phyloP scores from a whole-genome alignment of 208 protist genomes.

The Trypanosoma scelopori region DNA sequence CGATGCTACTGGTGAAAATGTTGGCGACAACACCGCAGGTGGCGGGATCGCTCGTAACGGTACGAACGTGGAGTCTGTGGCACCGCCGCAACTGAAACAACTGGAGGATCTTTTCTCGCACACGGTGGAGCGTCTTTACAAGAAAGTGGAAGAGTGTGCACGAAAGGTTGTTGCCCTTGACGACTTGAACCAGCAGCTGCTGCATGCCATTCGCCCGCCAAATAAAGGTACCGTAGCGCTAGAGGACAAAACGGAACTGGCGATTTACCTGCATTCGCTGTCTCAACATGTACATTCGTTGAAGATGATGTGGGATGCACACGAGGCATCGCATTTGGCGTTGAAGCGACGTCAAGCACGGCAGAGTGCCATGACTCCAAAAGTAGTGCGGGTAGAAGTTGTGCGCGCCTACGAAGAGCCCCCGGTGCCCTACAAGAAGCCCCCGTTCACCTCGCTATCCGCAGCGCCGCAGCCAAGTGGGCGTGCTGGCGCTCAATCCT shows the following conservation, averaged over 20 bases:
- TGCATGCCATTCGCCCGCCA: constrained; percentile 24
- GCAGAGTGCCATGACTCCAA: constrained; percentile 15
- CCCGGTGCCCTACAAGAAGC: constrained; percentile 57
- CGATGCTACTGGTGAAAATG: neutral
- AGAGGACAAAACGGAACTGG: constrained; percentile 50
- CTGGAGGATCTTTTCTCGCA: constrained; percentile 12
- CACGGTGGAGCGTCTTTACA: constrained; percentile 38
- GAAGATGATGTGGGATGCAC: constrained; percentile 28
- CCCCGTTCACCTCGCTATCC: constrained; percentile 30
- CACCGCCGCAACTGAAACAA: constrained; percentile 23
- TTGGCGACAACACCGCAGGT: neutral
- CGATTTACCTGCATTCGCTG: constrained; percentile 58
- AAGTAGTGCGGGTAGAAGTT: constrained; percentile 47
- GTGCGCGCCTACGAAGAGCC: constrained; percentile 53
- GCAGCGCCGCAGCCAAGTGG: neutral
- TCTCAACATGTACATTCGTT: constrained; percentile 39
- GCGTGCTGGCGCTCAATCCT: neutral
- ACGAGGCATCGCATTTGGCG: constrained; percentile 27
- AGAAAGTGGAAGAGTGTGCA: constrained; percentile 45
- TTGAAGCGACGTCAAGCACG: constrained; percentile 19
- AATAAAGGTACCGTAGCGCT: constrained; percentile 10
- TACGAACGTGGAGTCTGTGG: neutral
- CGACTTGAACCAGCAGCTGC: constrained; percentile 55
- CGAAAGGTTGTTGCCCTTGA: constrained; percentile 56
- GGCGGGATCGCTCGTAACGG: too few species aligned